Percentiles rank a stretch among this genome's conserved stretches.
These are phyloP conservation scores for Acidiella bohemica DNA, from an alignment of 495 filamentous ascomycete genomes.

Conservation along the genomic window DNA sequence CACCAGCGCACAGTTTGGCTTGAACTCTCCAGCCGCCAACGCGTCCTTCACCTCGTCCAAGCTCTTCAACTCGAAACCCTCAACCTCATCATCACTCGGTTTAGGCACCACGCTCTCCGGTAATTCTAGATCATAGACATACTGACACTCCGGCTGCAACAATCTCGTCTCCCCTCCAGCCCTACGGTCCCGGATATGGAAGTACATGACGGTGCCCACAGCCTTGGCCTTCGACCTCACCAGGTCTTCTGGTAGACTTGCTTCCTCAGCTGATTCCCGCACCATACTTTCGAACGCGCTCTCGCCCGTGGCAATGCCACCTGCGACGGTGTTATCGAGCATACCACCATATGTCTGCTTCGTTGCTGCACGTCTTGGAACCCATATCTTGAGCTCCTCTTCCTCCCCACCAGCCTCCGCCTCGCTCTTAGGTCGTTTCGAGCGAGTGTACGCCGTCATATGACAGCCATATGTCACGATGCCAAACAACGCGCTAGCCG, in stretches of 20 bases:
- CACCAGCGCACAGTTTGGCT: conserved; percentile 82
- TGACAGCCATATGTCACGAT: conserved; percentile 82
- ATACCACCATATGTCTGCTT: conserved; percentile 81
- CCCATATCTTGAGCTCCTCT: conserved; percentile 64
- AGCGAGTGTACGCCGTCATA: conserved; percentile 59
- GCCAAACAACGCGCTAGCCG: conserved; percentile 69
- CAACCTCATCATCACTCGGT: conserved; percentile 79
- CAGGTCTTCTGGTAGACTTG: conserved; percentile 58
- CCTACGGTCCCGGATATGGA: conserved; percentile 60
- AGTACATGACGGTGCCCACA: conserved; percentile 68
- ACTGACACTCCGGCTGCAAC: conserved; percentile 83
- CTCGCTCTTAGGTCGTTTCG: conserved; percentile 8
- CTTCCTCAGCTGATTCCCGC: conserved; percentile 81
- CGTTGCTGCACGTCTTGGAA: conserved; percentile 55
- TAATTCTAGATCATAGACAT: conserved; percentile 80
- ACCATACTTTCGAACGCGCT: conserved; percentile 63
- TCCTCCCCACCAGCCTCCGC: conserved; percentile 27
- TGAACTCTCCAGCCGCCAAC: conserved; percentile 63
- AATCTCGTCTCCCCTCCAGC: conserved; percentile 79
- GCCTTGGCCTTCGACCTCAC: conserved; percentile 45
- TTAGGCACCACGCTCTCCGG: conserved; percentile 48
- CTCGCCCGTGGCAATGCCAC: conserved; percentile 72
- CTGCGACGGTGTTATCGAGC: conserved; percentile 90
- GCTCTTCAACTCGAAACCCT: conserved; percentile 63
- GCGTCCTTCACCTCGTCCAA: conserved; percentile 61